Conservation (phyloP, 1,284 basidiomycete species). For the Fomitiporia mediterranea region DNA sequence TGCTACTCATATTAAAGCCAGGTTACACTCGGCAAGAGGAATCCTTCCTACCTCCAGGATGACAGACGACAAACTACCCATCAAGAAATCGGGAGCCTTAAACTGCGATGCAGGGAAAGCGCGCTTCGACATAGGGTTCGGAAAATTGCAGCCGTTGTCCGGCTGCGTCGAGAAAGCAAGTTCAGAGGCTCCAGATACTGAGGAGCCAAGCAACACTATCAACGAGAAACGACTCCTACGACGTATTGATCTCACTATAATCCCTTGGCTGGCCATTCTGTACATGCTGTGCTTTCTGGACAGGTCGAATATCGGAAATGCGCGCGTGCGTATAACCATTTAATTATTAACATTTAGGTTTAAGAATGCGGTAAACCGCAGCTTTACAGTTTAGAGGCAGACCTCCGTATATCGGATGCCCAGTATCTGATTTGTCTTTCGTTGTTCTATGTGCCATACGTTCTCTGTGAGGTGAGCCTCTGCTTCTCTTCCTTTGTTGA, state of each 20-base stretch:
- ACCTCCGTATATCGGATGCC: constrained; percentile 42
- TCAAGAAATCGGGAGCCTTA: no score
- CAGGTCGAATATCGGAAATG: constrained; percentile 79
- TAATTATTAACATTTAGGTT: background rate
- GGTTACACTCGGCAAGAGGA: no score
- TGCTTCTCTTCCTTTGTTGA: constrained; percentile 18
- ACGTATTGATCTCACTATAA: constrained; percentile 58
- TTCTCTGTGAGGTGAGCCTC: constrained; percentile 49
- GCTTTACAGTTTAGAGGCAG: background rate
- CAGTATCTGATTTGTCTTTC: constrained; percentile 65
- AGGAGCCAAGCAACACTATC: no score
- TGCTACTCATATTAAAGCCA: no score
- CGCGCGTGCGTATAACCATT: constrained; percentile 41
- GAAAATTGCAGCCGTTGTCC: background rate
- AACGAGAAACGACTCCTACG: constrained; percentile 59
- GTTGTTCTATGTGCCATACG: constrained; percentile 60
- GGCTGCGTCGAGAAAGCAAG: no score
- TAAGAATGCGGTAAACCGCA: background rate
- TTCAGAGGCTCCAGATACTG: no score
- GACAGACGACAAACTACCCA: no score
- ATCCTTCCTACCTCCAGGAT: no score
- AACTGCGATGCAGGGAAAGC: no score
- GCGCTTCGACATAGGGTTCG: no score
- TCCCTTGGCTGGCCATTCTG: constrained; percentile 67
- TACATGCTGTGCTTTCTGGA: constrained; percentile 74